These are phyloP conservation scores for Pseudogymnoascus sp. DNA, from an alignment of 2,329 filamentous ascomycete genomes.

Conservation along the genomic window DNA sequence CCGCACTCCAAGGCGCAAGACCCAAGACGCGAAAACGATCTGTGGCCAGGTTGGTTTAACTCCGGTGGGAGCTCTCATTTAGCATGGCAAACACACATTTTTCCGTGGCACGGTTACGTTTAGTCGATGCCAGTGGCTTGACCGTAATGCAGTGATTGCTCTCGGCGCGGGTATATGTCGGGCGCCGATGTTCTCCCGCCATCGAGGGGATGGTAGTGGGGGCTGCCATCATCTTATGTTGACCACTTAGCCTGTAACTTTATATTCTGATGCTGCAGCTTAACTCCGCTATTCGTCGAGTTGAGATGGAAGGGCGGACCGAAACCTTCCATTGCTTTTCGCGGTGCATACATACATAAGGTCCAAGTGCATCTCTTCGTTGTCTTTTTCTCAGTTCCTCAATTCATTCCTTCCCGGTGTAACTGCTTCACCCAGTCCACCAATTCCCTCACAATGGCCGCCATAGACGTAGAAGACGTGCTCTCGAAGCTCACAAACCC, in stretches of 20 bases:
- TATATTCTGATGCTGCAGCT: neutral
- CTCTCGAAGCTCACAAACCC: conserved; percentile 46
- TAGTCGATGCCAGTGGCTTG: neutral
- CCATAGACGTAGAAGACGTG: conserved; percentile 47
- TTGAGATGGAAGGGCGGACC: neutral
- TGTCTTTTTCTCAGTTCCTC: neutral
- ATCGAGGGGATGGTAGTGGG: neutral
- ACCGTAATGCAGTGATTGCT: neutral
- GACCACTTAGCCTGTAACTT: conserved; percentile 4
- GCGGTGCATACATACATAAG: neutral
- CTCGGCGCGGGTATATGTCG: neutral
- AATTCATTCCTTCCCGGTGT: neutral
- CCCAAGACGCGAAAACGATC: neutral
- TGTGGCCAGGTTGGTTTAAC: neutral
- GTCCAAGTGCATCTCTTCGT: neutral
- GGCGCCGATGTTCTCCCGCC: neutral
- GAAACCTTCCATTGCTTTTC: neutral
- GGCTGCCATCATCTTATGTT: neutral
- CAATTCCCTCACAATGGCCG: conserved; percentile 34
- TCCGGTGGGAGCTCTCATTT: neutral
- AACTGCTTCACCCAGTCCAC: neutral
- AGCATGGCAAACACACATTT: neutral
- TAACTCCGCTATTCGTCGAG: neutral
- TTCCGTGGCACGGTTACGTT: neutral
- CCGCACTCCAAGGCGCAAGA: neutral